Percentiles rank a stretch among this genome's conserved stretches.
phyloP scores from a whole-genome alignment of 345 rosid species.

The Aethionema arabicum region DNA sequence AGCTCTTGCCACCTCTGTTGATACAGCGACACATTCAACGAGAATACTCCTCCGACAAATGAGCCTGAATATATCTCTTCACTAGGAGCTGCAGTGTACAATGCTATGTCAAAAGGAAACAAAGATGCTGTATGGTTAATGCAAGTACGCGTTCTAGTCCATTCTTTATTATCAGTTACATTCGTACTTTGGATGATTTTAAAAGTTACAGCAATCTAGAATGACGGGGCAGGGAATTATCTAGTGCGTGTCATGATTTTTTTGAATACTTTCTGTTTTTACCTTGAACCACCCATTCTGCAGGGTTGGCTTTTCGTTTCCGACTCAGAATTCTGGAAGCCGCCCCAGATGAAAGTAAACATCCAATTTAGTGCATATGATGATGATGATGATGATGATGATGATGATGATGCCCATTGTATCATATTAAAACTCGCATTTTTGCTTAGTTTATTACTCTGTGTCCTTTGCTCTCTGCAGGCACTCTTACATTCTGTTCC shows the following conservation, averaged over 20 bases:
- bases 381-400: too few species aligned
- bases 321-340: conserved; percentile 81
- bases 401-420: neutral
- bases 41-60: conserved; percentile 85
- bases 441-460: conserved; percentile 1
- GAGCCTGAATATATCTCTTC: conserved; percentile 70
- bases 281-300: conserved; percentile 27
- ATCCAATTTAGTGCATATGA: conserved; percentile 7
- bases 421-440: neutral
- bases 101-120: conserved; percentile 90
- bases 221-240: neutral
- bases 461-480: conserved; percentile 44
- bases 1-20: conserved; percentile 10
- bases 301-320: conserved; percentile 98
- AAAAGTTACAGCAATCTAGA: conserved; percentile 5
- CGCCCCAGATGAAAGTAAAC: conserved; percentile 84
- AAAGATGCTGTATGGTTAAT: conserved; percentile 92
- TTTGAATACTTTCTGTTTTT: conserved; percentile 23
- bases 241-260: neutral
- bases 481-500: conserved; percentile 95
- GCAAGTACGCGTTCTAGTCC: conserved; percentile 63
- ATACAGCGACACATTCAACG: conserved; percentile 93
- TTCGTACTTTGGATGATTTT: neutral
- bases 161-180: conserved; percentile 11
- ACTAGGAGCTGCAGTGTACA: conserved; percentile 85